Evolutionary conservation across 1,284 basidiomycete species (phyloP).

Genomic region (Rhodotorula sp.): DNA sequence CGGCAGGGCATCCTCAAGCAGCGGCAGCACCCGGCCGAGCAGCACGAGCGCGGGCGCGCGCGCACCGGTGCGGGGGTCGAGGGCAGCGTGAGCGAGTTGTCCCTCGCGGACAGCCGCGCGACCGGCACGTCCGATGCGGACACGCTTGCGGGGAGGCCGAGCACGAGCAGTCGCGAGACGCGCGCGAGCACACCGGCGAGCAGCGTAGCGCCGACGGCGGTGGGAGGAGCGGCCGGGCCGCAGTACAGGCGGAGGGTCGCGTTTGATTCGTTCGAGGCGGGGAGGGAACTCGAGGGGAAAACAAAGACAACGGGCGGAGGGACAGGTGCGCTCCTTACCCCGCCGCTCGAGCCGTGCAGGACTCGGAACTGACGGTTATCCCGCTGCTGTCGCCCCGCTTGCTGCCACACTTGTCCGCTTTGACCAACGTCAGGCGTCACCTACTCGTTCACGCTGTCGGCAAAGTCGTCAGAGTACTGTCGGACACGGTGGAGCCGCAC

Average conservation of each 20-base stretch:
- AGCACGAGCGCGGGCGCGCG: background rate
- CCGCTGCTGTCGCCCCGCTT: background rate
- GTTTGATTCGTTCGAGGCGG: slow-evolving; percentile 72
- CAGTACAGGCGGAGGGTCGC: slow-evolving; percentile 70
- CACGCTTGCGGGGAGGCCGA: background rate
- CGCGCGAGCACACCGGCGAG: background rate
- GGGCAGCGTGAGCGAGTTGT: background rate
- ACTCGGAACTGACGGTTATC: background rate
- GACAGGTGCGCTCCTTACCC: slow-evolving; percentile 50
- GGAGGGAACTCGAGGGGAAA: slow-evolving; percentile 22
- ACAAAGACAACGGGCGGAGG: slow-evolving; percentile 58
- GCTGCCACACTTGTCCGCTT: too few relatives aligned
- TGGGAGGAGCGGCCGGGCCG: background rate
- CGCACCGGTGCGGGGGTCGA: background rate
- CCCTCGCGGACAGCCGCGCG: background rate
- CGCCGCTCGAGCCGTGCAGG: background rate
- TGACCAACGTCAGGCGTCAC: slow-evolving; percentile 23
- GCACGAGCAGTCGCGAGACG: too few relatives aligned
- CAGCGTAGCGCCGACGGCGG: background rate
- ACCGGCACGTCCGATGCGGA: background rate
- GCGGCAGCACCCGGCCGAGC: slow-evolving; percentile 1
- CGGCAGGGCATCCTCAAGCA: slow-evolving; percentile 6
- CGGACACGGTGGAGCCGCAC: slow-evolving; percentile 79
- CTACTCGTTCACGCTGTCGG: slow-evolving; percentile 57
- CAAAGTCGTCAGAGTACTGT: slow-evolving; percentile 79